phyloP scores from a whole-genome alignment of 108 stramenopile species.

The Cyclotella sp. region DNA sequence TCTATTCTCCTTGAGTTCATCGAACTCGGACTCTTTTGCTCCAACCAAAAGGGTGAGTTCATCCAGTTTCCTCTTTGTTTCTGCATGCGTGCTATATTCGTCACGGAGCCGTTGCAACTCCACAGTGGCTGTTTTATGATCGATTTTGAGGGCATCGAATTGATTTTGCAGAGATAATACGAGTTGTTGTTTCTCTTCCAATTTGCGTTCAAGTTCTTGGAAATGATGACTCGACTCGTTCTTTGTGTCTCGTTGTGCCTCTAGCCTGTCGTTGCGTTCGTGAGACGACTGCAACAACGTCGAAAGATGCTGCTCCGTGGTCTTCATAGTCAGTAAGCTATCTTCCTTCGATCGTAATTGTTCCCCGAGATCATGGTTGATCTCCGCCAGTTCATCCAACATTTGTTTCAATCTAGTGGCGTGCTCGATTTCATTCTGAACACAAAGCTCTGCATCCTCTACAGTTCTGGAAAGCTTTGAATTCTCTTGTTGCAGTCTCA shows the following conservation, averaged over 20 bases:
- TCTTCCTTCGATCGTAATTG: conserved; percentile 32
- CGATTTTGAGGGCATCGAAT: conserved; percentile 12
- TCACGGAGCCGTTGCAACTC: conserved; percentile 1
- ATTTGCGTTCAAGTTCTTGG: conserved; percentile 7
- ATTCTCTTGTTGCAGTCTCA: conserved; percentile 31
- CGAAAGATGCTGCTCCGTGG: conserved; percentile 14
- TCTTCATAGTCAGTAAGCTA: conserved; percentile 21
- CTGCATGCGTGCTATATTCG: conserved; percentile 4
- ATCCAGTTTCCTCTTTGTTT: conserved; percentile 19
- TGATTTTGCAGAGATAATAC: conserved; percentile 11
- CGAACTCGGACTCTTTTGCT: conserved; percentile 27
- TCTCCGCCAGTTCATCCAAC: conserved; percentile 46
- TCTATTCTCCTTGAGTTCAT: conserved; percentile 14
- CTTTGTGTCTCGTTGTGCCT: conserved; percentile 6
- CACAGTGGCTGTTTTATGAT: background rate
- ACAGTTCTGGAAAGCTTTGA: conserved; percentile 35
- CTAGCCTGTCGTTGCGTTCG: conserved; percentile 20
- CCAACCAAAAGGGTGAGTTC: conserved; percentile 10
- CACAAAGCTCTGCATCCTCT: conserved; percentile 36
- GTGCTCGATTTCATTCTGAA: conserved; percentile 38
- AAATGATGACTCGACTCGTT: conserved; percentile 6
- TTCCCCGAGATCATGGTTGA: conserved; percentile 38
- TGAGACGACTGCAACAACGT: conserved; percentile 19
- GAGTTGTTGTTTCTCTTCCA: conserved; percentile 16
- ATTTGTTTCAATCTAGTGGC: conserved; percentile 28